phyloP scores from a whole-genome alignment of 345 rosid genomes.

The Lagerstroemia speciosa region DNA sequence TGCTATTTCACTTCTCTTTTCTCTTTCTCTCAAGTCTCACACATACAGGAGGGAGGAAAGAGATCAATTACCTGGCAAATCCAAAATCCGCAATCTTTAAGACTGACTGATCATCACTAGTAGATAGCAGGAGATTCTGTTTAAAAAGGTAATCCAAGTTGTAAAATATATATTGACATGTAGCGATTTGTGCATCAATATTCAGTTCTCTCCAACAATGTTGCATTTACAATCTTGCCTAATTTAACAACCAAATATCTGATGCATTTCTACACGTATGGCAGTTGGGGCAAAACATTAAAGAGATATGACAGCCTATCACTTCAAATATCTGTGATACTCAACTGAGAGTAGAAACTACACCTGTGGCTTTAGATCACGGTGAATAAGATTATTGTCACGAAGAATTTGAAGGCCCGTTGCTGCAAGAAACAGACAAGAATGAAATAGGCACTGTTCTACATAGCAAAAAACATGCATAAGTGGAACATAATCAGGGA shows the following conservation, averaged over 20 bases:
- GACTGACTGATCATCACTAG: conserved; percentile 47
- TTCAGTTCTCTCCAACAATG: neutral
- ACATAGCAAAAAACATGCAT: conserved; percentile 11
- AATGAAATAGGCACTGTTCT: conserved; percentile 5
- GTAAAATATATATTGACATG: neutral
- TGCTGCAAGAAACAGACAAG: conserved; percentile 36
- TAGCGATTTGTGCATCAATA: neutral
- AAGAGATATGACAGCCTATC: neutral
- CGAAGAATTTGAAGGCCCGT: conserved; percentile 83
- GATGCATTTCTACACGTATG: neutral
- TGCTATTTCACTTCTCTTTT: neutral
- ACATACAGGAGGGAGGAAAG: neutral
- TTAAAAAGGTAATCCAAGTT: conserved; percentile 21
- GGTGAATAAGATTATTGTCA: conserved; percentile 85
- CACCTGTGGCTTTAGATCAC: conserved; percentile 98
- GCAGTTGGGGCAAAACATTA: neutral
- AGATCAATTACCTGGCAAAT: conserved; percentile 74
- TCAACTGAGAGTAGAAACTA: conserved; percentile 1
- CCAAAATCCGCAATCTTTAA: conserved; percentile 99
- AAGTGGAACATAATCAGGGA: neutral
- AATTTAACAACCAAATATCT: neutral
- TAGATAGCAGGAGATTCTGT: conserved; percentile 94
- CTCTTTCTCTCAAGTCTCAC: neutral
- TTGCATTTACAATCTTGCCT: neutral
- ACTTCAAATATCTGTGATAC: neutral